Conservation (phyloP, 441 rosid genomes). For the Euphorbia celastroides region DNA sequence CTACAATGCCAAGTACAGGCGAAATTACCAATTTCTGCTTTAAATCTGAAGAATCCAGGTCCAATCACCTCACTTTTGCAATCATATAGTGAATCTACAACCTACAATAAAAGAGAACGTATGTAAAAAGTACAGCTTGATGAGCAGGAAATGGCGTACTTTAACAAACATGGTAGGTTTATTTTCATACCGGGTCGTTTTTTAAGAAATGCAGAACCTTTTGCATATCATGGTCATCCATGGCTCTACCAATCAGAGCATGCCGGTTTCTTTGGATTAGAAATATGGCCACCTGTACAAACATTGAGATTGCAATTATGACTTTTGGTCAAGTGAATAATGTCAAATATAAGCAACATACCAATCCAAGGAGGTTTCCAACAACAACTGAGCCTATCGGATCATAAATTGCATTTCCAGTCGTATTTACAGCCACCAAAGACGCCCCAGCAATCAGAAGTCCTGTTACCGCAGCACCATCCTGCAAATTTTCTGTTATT, state of each 20-base stretch:
- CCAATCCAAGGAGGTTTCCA: constrained; percentile 97
- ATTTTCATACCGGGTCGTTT: constrained; percentile 73
- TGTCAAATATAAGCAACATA: constrained; percentile 20
- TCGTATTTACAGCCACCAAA: constrained; percentile 73
- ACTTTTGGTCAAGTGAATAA: constrained; percentile 1
- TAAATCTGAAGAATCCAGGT: constrained; percentile 96
- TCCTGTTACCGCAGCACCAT: constrained; percentile 98
- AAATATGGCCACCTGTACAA: constrained; percentile 83
- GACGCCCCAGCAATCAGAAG: constrained; percentile 92
- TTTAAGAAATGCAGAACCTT: constrained; percentile 78
- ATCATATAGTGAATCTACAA: constrained; percentile 92
- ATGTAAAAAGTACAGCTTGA: constrained; percentile 8
- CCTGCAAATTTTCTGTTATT: constrained; percentile 43
- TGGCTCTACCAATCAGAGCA: constrained; percentile 97
- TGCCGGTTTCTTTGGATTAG: constrained; percentile 97
- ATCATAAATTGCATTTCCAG: constrained; percentile 95
- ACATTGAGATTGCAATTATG: background rate
- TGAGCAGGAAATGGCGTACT: background rate
- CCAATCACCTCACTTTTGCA: constrained; percentile 99
- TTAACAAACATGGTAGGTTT: constrained; percentile 12
- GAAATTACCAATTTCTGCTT: constrained; percentile 89
- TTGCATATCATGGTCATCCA: constrained; percentile 92
- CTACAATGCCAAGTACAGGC: background rate
- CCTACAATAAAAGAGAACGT: constrained; percentile 39
- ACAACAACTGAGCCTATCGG: constrained; percentile 91